Percentiles rank a stretch among this genome's conserved stretches.
These are phyloP conservation scores for Coemansia interrupta DNA, from an alignment of 192 early-diverging fungal genomes.

Conservation along the genomic window DNA sequence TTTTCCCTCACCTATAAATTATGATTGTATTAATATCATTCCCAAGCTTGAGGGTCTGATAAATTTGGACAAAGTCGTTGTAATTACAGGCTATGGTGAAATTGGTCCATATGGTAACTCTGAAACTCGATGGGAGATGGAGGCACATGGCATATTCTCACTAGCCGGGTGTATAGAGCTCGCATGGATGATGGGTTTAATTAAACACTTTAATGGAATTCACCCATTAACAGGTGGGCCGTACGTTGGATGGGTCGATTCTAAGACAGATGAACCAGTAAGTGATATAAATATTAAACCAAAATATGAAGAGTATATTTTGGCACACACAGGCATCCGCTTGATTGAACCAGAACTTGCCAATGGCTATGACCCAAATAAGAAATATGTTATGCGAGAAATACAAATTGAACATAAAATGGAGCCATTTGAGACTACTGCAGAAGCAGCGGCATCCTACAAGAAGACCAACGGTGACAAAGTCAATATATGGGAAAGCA, in stretches of 20 bases:
- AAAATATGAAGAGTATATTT: slow-evolving; percentile 85
- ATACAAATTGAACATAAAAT: slow-evolving; percentile 84
- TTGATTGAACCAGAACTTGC: slow-evolving; percentile 85
- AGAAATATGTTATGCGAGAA: slow-evolving; percentile 82
- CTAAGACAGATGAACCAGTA: slow-evolving; percentile 78
- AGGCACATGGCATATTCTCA: slow-evolving; percentile 61
- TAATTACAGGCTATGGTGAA: slow-evolving; percentile 85
- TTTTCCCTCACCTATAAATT: slow-evolving; percentile 51
- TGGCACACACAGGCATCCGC: slow-evolving; percentile 90
- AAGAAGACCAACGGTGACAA: neutral
- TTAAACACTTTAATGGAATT: slow-evolving; percentile 28
- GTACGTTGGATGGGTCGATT: slow-evolving; percentile 93
- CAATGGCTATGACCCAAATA: slow-evolving; percentile 81
- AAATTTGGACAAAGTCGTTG: slow-evolving; percentile 83
- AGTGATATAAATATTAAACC: slow-evolving; percentile 79
- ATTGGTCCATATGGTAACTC: slow-evolving; percentile 85
- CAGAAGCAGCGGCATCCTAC: slow-evolving; percentile 70
- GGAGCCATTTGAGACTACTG: slow-evolving; percentile 79
- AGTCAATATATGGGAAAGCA: neutral
- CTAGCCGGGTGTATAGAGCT: slow-evolving; percentile 75
- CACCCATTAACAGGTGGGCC: slow-evolving; percentile 22
- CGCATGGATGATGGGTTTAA: slow-evolving; percentile 92
- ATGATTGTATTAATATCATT: slow-evolving; percentile 51
- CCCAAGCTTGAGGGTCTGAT: slow-evolving; percentile 64
- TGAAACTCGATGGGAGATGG: slow-evolving; percentile 92